These are phyloP conservation scores for Sisymbrium altissimum DNA, from an alignment of 345 rosid species.

Conservation along the genomic window DNA sequence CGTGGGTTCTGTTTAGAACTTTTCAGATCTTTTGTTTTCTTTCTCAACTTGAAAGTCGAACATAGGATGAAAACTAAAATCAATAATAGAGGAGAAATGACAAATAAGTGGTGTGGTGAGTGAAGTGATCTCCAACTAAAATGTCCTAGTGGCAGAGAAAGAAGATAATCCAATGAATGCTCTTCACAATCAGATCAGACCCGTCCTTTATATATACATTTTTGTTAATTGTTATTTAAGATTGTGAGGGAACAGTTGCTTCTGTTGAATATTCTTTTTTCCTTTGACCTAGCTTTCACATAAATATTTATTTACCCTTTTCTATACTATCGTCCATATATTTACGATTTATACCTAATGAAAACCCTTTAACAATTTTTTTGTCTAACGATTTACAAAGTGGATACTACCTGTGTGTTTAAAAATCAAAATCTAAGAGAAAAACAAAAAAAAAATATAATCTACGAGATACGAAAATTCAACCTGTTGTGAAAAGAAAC, in stretches of 20 bases:
- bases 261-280: constrained; percentile 12
- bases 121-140: constrained; percentile 21
- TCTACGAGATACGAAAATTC: not conserved
- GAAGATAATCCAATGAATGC: constrained; percentile 24
- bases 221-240: not conserved
- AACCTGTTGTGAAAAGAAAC: not conserved
- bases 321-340: not conserved
- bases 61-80: not conserved
- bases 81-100: not conserved
- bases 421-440: not conserved
- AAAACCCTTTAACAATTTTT: not conserved
- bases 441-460: not conserved
- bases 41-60: constrained; percentile 12
- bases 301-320: not conserved
- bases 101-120: not conserved
- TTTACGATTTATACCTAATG: not conserved
- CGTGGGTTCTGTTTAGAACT: constrained; percentile 5
- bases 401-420: not conserved
- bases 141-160: constrained; percentile 18
- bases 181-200: constrained; percentile 30
- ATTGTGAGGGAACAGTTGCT: constrained; percentile 10
- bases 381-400: not conserved
- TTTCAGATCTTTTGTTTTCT: constrained; percentile 13
- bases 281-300: constrained; percentile 5
- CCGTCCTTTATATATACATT: not conserved